Evolutionary conservation across 73 alveolate genomes (phyloP).

Genomic region (Tetrahymena thermophila): DNA sequence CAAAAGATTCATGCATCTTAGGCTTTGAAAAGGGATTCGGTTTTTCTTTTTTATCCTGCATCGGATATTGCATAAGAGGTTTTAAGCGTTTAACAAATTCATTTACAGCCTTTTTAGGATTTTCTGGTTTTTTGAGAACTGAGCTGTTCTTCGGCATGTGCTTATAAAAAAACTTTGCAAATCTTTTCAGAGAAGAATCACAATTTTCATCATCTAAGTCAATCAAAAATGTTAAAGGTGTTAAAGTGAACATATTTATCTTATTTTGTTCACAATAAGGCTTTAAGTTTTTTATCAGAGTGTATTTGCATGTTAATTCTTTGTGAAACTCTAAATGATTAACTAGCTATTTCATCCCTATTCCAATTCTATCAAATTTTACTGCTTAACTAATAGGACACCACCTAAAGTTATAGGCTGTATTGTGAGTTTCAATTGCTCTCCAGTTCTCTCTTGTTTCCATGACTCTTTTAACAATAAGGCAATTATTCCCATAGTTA

Average conservation of each 20-base stretch:
- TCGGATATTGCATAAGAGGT: not conserved
- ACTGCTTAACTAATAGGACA: not conserved
- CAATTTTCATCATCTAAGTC: constrained; percentile 46
- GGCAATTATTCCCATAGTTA: not conserved
- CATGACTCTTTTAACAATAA: not conserved
- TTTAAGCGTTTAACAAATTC: constrained; percentile 17
- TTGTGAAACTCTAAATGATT: not conserved
- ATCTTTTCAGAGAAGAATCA: constrained; percentile 13
- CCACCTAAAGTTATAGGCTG: not conserved
- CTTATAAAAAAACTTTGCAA: constrained; percentile 21
- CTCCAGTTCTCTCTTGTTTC: not conserved
- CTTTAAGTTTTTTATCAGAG: not conserved
- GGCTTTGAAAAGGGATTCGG: constrained; percentile 5
- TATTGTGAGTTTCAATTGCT: not conserved
- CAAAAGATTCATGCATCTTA: constrained; percentile 15
- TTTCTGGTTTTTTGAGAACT: constrained; percentile 10
- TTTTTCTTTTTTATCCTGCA: constrained; percentile 7
- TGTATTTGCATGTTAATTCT: not conserved
- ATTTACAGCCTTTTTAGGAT: constrained; percentile 14
- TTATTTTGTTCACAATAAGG: constrained; percentile 20
- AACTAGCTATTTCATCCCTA: not conserved
- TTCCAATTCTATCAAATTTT: not conserved
- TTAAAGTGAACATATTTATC: constrained; percentile 16
- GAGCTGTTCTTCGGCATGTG: constrained; percentile 27
- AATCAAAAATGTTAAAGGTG: constrained; percentile 40